These are phyloP conservation scores for Globisporangium solare DNA, from an alignment of 352 stramenopile species.

Conservation along the genomic window DNA sequence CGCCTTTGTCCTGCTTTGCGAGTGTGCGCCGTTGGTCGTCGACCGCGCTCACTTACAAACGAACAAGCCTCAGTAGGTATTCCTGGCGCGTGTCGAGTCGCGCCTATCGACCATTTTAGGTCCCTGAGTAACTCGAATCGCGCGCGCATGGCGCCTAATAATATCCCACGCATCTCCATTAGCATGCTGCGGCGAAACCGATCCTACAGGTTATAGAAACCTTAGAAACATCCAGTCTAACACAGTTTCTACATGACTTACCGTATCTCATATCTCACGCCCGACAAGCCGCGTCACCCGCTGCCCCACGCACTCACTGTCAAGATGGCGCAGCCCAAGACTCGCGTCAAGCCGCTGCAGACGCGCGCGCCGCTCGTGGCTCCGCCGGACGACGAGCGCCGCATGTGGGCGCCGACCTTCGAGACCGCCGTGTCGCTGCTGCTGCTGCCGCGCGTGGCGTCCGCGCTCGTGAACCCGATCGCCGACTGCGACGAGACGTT, in stretches of 20 bases:
- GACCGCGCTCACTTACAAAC: no score
- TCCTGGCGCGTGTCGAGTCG: background rate
- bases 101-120: background rate
- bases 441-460: conserved; percentile 29
- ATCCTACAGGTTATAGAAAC: background rate
- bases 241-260: no score
- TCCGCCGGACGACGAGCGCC: conserved; percentile 1
- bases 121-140: no score
- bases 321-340: conserved; percentile 10
- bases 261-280: no score
- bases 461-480: conserved; percentile 77
- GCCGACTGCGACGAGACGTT: conserved; percentile 98
- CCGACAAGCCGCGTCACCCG: background rate
- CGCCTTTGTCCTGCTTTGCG: no score
- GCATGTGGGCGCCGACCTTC: conserved; percentile 23
- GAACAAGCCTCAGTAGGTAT: background rate
- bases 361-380: background rate
- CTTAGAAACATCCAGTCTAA: background rate
- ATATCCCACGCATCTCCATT: background rate
- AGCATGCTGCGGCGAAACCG: background rate
- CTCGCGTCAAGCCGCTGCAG: background rate
- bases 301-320: no score
- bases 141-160: background rate
- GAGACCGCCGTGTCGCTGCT: conserved; percentile 28
- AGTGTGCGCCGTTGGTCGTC: no score